These are phyloP conservation scores for Phytophthora melonis DNA, from an alignment of 352 stramenopile genomes.

Conservation along the genomic window DNA sequence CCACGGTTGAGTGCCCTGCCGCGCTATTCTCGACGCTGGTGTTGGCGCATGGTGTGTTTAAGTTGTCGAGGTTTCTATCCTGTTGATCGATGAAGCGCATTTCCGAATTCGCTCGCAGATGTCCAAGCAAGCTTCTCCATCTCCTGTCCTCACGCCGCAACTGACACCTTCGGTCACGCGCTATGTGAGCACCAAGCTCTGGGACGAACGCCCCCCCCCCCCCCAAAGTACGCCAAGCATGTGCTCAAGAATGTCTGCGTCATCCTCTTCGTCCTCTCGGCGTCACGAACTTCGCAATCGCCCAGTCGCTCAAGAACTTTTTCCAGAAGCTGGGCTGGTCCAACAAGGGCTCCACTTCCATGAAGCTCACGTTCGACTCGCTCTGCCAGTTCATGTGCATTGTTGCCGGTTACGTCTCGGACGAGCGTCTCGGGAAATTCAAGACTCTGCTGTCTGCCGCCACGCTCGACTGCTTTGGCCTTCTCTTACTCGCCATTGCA, in stretches of 20 bases:
- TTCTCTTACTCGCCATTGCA: not conserved
- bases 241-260: not conserved
- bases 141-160: not conserved
- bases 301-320: constrained; percentile 66
- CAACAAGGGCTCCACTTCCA: constrained; percentile 54
- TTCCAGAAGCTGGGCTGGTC: constrained; percentile 64
- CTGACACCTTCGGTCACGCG: not conserved
- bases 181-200: not conserved
- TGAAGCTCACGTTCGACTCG: constrained; percentile 69
- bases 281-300: constrained; percentile 47
- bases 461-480: not conserved
- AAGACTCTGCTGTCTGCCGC: constrained; percentile 25
- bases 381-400: constrained; percentile 65
- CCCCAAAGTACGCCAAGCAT: constrained; percentile 51
- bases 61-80: not conserved
- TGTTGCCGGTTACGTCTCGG: constrained; percentile 57
- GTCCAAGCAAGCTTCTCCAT: constrained; percentile 3
- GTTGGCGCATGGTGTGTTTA: not conserved
- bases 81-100: not conserved
- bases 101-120: not conserved
- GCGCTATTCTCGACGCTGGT: not conserved
- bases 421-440: constrained; percentile 57
- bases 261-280: not conserved
- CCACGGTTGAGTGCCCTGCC: not conserved
- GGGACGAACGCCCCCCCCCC: constrained; percentile 9